Evolutionary conservation across 2,329 filamentous ascomycete species (phyloP).

Genomic region (Aspergillus neoniger): DNA sequence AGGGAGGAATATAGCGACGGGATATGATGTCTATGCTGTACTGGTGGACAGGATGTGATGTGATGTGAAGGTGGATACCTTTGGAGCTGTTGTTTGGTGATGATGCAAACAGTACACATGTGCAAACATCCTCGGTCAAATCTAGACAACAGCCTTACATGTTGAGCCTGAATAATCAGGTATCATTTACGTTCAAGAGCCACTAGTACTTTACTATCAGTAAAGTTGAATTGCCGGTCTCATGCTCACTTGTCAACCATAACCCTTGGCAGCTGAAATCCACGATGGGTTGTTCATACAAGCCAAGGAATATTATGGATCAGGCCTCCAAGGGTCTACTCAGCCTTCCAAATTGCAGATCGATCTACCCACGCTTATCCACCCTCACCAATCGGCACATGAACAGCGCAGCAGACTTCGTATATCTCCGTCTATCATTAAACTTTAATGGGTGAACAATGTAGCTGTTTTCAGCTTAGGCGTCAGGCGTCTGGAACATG

Average conservation of each 20-base stretch:
- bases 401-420: not conserved
- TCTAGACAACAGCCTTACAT: not conserved
- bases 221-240: not conserved
- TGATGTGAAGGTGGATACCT: not conserved
- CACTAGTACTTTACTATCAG: no score
- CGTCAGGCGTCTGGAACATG: not conserved
- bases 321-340: not conserved
- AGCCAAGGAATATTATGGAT: not conserved
- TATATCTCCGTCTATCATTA: not conserved
- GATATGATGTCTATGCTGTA: not conserved
- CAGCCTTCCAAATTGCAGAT: not conserved
- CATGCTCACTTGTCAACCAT: no score
- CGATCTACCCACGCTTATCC: not conserved
- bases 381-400: not conserved
- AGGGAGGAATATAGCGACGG: not conserved
- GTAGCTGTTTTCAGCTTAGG: not conserved
- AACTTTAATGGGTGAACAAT: not conserved
- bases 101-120: slow-evolving; percentile 6
- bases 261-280: no score
- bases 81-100: slow-evolving; percentile 8
- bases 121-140: not conserved
- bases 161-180: not conserved
- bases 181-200: not conserved
- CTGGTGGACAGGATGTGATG: not conserved
- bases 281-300: no score